Base-by-base conservation (phyloP, 129 eudicot genomes). In the Pulicaria dysenterica region DNA sequence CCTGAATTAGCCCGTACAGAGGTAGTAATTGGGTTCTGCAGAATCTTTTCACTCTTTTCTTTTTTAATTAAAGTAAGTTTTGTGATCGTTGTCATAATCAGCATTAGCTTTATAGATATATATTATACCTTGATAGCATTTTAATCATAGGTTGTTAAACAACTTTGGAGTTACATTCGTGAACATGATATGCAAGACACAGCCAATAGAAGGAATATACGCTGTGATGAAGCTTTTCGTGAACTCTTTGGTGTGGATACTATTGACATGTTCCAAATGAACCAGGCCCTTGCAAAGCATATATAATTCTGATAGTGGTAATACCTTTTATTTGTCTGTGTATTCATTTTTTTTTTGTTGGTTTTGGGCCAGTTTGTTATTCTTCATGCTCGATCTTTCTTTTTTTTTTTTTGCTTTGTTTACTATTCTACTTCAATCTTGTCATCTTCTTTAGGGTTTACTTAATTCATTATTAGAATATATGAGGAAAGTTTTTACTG, bases 261-360 rank as follows among this genome's bases (percentile, higher is more conserved):
- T 55, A 87, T 94, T 42, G 76, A 87, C 81, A 90, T 90, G 89
- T 88, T 90, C 70, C 92, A 94, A 76, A 94, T 94, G 88, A 90
- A 90, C 67, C 90, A 87, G 84, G 87, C 89, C 71, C 86, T 94
- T 34, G 48, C 95, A 16, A 85, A 87, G 85, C 96, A 94, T 80
- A 88, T 94, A 40, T 83, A 80, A 86, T 81, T 82, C 91, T 72
- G 85, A 76, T 73, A 73, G 84, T 73, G 95, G 90, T 84, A 84
- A 37, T 62, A 3, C 73, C 54, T 76, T 45, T 8, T 16, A 15
- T 14, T 36, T 67, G 54, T 68, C 64, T 60, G 7, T 39, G 13
- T 6, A 31, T 19, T 56, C 43, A 24, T 70, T 55, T 43, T 42
- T 70, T 12, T 70, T 7, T 34, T 46, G n/a, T 49, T 60, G 66